A percentile compares a stretch with the other conserved stretches of the same genome.
These are phyloP conservation scores for Mortierella sp. DNA, from an alignment of 371 early-diverging fungal species.

Conservation along the genomic window DNA sequence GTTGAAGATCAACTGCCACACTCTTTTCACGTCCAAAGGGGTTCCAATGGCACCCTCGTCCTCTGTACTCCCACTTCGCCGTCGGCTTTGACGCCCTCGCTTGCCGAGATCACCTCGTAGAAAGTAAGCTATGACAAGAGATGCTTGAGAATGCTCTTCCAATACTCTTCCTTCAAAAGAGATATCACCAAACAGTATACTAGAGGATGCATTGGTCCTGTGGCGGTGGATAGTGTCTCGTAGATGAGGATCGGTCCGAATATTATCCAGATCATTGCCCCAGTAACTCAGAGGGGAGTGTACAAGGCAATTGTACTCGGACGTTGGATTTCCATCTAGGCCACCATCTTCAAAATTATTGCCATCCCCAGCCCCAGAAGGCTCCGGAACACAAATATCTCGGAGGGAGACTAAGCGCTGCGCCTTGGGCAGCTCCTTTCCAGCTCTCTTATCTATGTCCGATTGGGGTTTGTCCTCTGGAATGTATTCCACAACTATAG, in stretches of 20 bases:
- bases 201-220: background rate
- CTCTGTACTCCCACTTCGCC: background rate
- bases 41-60: background rate
- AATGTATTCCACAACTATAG: slow-evolving; percentile 31
- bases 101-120: slow-evolving; percentile 32
- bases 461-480: slow-evolving; percentile 10
- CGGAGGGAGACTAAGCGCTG: slow-evolving; percentile 17
- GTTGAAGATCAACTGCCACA: slow-evolving; percentile 33
- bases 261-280: background rate
- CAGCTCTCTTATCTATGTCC: background rate
- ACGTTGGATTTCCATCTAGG: background rate
- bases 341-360: background rate
- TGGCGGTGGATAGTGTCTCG: slow-evolving; percentile 2
- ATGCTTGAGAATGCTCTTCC: slow-evolving; percentile 9
- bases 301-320: slow-evolving; percentile 57
- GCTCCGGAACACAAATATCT: slow-evolving; percentile 26
- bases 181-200: slow-evolving; percentile 16
- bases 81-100: background rate
- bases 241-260: background rate
- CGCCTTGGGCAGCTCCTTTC: background rate
- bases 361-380: background rate
- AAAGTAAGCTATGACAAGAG: slow-evolving; percentile 38
- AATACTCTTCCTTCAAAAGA: background rate
- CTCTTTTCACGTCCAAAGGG: slow-evolving; percentile 23
- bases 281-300: slow-evolving; percentile 63